Percentiles rank a stretch among this genome's conserved stretches.
These are phyloP conservation scores for Elaeis oleifera DNA, from an alignment of 202 grass and related monocot species.

Conservation along the genomic window DNA sequence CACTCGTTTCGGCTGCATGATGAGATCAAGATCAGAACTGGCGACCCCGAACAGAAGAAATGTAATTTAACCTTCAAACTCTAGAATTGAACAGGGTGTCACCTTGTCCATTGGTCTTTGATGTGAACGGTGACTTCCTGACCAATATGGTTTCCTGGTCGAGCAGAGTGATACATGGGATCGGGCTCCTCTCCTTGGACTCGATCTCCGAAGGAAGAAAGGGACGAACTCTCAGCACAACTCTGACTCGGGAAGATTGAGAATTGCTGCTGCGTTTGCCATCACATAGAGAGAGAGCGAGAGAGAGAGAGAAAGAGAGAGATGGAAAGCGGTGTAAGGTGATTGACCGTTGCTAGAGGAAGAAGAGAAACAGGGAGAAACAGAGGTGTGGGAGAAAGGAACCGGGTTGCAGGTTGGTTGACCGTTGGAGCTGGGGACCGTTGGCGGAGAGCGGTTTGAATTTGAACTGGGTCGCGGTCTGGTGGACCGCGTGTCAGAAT, in stretches of 20 bases:
- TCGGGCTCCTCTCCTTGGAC: conserved; percentile 4
- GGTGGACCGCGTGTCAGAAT: not conserved
- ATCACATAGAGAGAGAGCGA: conserved; percentile 22
- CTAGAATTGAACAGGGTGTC: not conserved
- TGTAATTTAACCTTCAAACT: too few relatives aligned
- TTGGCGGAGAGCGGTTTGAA: conserved; percentile 32
- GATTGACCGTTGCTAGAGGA: too few relatives aligned
- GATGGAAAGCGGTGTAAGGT: not conserved
- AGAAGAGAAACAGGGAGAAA: too few relatives aligned
- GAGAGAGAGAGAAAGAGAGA: not conserved
- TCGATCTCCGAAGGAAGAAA: conserved; percentile 52
- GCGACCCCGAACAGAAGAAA: not conserved
- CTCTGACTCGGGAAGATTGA: conserved; percentile 38
- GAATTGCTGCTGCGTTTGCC: conserved; percentile 16
- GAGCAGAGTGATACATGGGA: conserved; percentile 52
- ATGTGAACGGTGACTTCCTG: conserved; percentile 56
- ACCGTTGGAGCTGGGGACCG: conserved; percentile 25
- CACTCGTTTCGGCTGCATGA: conserved; percentile 53
- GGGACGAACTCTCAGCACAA: conserved; percentile 73
- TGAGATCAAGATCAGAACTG: not conserved
- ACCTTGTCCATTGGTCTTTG: conserved; percentile 79
- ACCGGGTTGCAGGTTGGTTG: not conserved
- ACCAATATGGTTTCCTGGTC: conserved; percentile 5
- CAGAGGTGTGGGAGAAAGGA: too few relatives aligned
- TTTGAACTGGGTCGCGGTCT: conserved; percentile 39